phyloP scores from a whole-genome alignment of 1,139 yeast genomes.

The Yamadazyma spencermartinsiae region DNA sequence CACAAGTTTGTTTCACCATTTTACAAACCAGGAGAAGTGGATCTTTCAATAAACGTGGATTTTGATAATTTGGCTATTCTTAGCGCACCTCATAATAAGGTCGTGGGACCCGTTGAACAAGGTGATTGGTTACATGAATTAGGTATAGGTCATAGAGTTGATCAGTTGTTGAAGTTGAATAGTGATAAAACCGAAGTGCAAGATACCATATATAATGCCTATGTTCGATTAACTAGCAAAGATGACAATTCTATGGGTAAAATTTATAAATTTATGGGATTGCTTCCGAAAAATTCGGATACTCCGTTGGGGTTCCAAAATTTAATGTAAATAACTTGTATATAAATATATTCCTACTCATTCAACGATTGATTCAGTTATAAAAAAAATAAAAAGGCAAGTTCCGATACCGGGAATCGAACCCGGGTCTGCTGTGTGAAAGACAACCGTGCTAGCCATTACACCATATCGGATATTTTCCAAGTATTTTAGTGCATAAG shows the following conservation, averaged over 20 bases:
- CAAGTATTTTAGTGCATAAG: neutral
- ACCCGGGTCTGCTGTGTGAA: constrained; percentile 84
- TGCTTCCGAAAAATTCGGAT: constrained; percentile 50
- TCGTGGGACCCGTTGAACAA: constrained; percentile 68
- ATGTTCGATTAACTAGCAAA: constrained; percentile 63
- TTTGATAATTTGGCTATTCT: constrained; percentile 53
- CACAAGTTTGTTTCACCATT: constrained; percentile 83
- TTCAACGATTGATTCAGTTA: neutral
- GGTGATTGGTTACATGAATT: constrained; percentile 78
- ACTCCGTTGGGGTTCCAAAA: constrained; percentile 36
- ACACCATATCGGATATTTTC: constrained; percentile 63
- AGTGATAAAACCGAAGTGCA: constrained; percentile 32
- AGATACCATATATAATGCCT: constrained; percentile 55
- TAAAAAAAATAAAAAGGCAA: constrained; percentile 21
- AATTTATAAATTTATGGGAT: constrained; percentile 69
- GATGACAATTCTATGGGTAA: constrained; percentile 73
- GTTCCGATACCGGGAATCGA: constrained; percentile 81
- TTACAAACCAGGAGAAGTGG: constrained; percentile 73
- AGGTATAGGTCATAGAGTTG: constrained; percentile 75
- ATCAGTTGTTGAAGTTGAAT: constrained; percentile 44
- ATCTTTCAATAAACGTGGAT: constrained; percentile 83
- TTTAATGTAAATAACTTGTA: constrained; percentile 7
- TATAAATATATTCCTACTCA: constrained; percentile 1
- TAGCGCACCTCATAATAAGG: constrained; percentile 21
- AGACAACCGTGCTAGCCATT: constrained; percentile 84